These are phyloP conservation scores for Waltergamsia citrina DNA, from an alignment of 2,329 filamentous ascomycete genomes.

Conservation along the genomic window DNA sequence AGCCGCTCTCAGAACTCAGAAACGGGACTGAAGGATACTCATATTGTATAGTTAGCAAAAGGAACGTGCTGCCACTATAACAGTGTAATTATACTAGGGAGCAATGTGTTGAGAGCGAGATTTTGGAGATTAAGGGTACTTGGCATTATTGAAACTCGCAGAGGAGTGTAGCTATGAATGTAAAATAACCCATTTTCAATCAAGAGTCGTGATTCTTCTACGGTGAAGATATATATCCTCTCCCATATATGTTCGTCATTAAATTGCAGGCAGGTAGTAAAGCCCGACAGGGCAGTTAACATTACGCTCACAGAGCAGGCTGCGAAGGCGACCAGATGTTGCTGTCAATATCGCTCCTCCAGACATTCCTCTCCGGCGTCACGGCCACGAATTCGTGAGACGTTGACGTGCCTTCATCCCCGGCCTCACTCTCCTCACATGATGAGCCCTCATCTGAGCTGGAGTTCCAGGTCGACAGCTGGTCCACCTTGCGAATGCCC, in stretches of 20 bases:
- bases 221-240: neutral
- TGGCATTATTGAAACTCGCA: slow-evolving; percentile 1
- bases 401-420: slow-evolving; percentile 13
- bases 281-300: neutral
- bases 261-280: neutral
- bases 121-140: slow-evolving; percentile 13
- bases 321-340: slow-evolving; percentile 33
- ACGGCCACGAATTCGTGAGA: slow-evolving; percentile 42
- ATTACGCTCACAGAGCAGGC: neutral
- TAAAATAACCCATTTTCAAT: neutral
- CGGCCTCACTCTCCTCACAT: slow-evolving; percentile 23
- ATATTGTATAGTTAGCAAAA: too few species aligned
- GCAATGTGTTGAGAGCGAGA: neutral
- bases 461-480: slow-evolving; percentile 44
- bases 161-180: slow-evolving; percentile 2
- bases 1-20: too few species aligned
- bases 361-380: slow-evolving; percentile 28
- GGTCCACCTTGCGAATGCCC: slow-evolving; percentile 58
- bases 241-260: neutral
- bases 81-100: too few species aligned
- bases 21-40: too few species aligned
- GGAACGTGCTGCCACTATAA: too few species aligned
- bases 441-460: slow-evolving; percentile 27
- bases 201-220: slow-evolving; percentile 1
- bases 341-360: slow-evolving; percentile 26